Evolutionary conservation across 768 basidiomycete genomes (phyloP).

Genomic region (Amylocystis lapponica): DNA sequence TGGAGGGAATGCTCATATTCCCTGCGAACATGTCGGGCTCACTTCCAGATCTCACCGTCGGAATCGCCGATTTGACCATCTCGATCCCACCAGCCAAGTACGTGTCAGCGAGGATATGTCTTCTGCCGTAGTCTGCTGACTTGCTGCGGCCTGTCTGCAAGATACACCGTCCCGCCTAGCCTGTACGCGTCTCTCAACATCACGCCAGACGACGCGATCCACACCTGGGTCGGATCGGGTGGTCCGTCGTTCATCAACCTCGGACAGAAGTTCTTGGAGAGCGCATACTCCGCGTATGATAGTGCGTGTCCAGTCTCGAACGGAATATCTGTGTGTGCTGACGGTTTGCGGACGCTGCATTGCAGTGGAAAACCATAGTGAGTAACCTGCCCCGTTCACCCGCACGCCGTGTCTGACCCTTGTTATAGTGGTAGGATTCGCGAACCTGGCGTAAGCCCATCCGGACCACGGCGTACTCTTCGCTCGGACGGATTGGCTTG

Average conservation of each 20-base stretch:
- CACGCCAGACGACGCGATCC: background rate
- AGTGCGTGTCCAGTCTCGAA: background rate
- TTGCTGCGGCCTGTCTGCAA: too few species aligned
- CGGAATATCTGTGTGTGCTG: background rate
- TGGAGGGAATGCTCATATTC: background rate
- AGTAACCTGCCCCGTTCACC: too few species aligned
- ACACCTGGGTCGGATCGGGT: background rate
- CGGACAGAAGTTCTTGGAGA: constrained; percentile 3
- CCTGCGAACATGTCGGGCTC: background rate
- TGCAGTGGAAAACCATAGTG: constrained; percentile 1
- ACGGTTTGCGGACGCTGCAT: background rate
- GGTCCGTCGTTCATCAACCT: background rate
- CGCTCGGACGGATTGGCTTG: too few species aligned
- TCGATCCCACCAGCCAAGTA: background rate
- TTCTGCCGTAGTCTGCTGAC: too few species aligned
- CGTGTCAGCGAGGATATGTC: too few species aligned
- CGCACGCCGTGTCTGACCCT: too few species aligned
- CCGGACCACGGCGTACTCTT: too few species aligned
- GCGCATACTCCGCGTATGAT: constrained; percentile 1
- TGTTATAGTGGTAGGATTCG: too few species aligned
- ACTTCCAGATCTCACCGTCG: background rate
- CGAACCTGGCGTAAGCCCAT: too few species aligned
- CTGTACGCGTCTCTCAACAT: constrained; percentile 1
- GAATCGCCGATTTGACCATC: background rate
- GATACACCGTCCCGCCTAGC: background rate